Conservation (phyloP, 345 rosid genomes). For the Aurinia saxatilis region DNA sequence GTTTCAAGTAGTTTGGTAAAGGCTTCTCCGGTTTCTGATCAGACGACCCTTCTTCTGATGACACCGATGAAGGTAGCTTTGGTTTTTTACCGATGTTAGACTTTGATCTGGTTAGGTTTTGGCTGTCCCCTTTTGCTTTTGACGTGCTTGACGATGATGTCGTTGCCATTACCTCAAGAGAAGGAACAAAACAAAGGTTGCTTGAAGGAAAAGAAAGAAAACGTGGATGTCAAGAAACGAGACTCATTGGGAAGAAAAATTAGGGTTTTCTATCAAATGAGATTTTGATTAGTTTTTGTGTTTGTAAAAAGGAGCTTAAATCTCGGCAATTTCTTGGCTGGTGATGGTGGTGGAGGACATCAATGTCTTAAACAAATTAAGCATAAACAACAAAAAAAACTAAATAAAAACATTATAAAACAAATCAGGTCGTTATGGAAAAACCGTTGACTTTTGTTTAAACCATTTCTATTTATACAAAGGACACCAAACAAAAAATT, state of each 20-base stretch:
- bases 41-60: constrained; percentile 22
- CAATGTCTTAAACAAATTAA: constrained; percentile 13
- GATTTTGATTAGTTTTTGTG: no score
- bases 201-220: not conserved
- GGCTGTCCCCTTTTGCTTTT: constrained; percentile 27
- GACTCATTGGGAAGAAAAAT: not conserved
- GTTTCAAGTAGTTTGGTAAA: constrained; percentile 54
- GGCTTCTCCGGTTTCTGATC: constrained; percentile 30
- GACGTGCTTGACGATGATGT: constrained; percentile 26
- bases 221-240: constrained; percentile 26
- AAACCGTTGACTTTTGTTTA: constrained; percentile 27
- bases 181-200: not conserved
- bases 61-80: constrained; percentile 12
- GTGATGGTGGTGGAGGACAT: constrained; percentile 32
- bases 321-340: constrained; percentile 16
- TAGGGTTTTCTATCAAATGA: constrained; percentile 26
- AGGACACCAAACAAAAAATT: not conserved
- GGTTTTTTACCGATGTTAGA: constrained; percentile 13
- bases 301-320: constrained; percentile 29
- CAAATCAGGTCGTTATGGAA: constrained; percentile 25
- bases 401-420: constrained; percentile 19
- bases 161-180: constrained; percentile 33
- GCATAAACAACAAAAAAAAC: not conserved
- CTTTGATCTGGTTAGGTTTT: constrained; percentile 28
- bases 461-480: constrained; percentile 27